These are phyloP conservation scores for Salvia miltiorrhiza DNA, from an alignment of 257 asterid genomes.

Conservation along the genomic window DNA sequence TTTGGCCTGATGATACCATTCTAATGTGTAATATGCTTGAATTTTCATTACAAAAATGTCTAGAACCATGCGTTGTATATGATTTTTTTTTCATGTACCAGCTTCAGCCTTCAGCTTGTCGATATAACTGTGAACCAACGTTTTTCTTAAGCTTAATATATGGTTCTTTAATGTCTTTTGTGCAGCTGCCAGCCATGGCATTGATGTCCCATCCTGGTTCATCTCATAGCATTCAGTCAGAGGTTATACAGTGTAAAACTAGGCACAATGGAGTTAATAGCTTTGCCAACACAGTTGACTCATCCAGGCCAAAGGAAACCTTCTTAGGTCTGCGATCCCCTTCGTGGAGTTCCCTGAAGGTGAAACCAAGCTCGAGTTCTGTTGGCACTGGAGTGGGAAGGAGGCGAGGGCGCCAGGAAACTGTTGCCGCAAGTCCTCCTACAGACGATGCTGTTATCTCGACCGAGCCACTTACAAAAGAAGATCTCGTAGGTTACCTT, in stretches of 20 bases:
- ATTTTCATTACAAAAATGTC: background rate
- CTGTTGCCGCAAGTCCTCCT: constrained; percentile 97
- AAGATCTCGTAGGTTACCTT: constrained; percentile 80
- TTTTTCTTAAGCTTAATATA: background rate
- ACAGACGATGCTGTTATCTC: constrained; percentile 81
- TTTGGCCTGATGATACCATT: background rate
- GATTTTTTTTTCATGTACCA: background rate
- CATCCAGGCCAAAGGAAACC: constrained; percentile 41
- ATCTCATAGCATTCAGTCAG: constrained; percentile 42
- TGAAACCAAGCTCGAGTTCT: constrained; percentile 26
- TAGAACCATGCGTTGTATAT: background rate
- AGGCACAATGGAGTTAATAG: constrained; percentile 29
- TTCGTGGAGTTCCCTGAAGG: constrained; percentile 41
- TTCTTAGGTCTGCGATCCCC: constrained; percentile 31
- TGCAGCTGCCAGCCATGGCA: constrained; percentile 62
- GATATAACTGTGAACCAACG: background rate
- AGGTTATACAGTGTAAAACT: constrained; percentile 34
- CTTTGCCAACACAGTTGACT: constrained; percentile 27
- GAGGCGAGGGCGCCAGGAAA: constrained; percentile 39
- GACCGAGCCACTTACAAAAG: constrained; percentile 85
- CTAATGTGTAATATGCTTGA: background rate
- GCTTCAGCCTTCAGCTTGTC: too few relatives aligned
- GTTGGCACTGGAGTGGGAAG: constrained; percentile 29
- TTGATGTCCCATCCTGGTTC: constrained; percentile 67
- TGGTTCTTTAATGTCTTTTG: background rate